Percentiles rank a stretch among this genome's conserved stretches.
These are phyloP conservation scores for Solanum lycopersicoides DNA, from an alignment of 257 asterid species.

Conservation along the genomic window DNA sequence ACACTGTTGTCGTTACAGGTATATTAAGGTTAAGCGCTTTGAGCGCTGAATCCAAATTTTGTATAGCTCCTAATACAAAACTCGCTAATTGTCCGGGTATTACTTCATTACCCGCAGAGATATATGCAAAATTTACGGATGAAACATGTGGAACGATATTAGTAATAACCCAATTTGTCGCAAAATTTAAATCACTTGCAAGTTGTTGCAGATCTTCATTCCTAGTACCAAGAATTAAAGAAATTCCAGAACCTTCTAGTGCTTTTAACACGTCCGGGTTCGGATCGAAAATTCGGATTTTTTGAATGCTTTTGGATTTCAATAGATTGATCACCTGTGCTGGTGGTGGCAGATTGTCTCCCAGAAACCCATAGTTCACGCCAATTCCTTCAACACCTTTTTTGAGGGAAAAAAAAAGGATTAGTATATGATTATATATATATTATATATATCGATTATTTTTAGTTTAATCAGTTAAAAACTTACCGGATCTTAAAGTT, in stretches of 20 bases:
- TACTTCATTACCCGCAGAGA: constrained; percentile 40
- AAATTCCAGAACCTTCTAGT: constrained; percentile 13
- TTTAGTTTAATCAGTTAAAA: neutral
- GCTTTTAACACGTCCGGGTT: constrained; percentile 15
- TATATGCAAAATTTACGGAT: neutral
- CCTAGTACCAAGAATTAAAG: constrained; percentile 11
- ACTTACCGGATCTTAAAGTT: neutral
- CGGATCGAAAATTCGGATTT: constrained; percentile 21
- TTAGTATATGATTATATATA: neutral
- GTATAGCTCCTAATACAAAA: constrained; percentile 23
- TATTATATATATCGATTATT: no score
- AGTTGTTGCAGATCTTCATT: constrained; percentile 22
- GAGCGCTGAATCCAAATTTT: constrained; percentile 17
- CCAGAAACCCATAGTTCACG: constrained; percentile 29
- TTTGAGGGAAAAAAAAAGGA: neutral
- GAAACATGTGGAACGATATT: constrained; percentile 15
- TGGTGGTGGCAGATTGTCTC: constrained; percentile 26
- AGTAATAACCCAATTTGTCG: constrained; percentile 18
- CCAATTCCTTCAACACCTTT: constrained; percentile 25
- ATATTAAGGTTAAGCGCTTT: neutral
- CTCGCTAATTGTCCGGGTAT: constrained; percentile 17
- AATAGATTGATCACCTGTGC: constrained; percentile 2
- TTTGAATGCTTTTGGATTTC: constrained; percentile 3
- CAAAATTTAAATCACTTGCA: constrained; percentile 10
- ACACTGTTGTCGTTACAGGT: constrained; percentile 20